Evolutionary conservation across 2,329 filamentous ascomycete species (phyloP).

Genomic region (Trichoderma simmonsii): DNA sequence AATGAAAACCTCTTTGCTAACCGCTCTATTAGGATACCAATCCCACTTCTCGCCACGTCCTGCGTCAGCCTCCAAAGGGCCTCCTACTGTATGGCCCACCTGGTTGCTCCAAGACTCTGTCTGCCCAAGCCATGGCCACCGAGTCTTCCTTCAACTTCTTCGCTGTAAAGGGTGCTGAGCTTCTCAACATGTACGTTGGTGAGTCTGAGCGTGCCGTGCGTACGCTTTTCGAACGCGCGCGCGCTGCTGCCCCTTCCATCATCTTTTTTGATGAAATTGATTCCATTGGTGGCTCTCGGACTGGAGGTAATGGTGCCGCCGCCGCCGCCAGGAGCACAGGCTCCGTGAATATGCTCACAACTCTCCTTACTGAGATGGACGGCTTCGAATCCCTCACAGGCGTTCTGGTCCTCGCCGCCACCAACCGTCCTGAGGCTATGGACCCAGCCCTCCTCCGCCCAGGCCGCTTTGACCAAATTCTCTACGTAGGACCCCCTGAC

Average conservation of each 20-base stretch:
- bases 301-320: conserved; percentile 39
- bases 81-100: conserved; percentile 89
- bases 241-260: conserved; percentile 82
- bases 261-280: conserved; percentile 98
- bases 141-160: conserved; percentile 92
- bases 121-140: conserved; percentile 85
- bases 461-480: conserved; percentile 77
- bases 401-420: conserved; percentile 85
- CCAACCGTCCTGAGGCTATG: conserved; percentile 82
- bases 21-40: conserved; percentile 29
- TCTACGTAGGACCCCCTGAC: conserved; percentile 84
- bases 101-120: conserved; percentile 92
- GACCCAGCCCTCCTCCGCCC: conserved; percentile 83
- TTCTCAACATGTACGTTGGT: conserved; percentile 95
- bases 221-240: conserved; percentile 80
- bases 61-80: conserved; percentile 67
- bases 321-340: conserved; percentile 34
- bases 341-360: conserved; percentile 81
- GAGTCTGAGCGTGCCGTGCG: conserved; percentile 86
- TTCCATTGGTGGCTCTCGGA: conserved; percentile 63
- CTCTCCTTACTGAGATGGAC: conserved; percentile 91
- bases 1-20: neutral
- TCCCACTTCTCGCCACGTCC: conserved; percentile 33
- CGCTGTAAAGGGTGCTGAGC: conserved; percentile 87
- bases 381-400: conserved; percentile 82